A percentile compares a stretch with the other conserved stretches of the same genome.
These are phyloP conservation scores for Plantago elongata DNA, from an alignment of 257 asterid genomes.

Conservation along the genomic window DNA sequence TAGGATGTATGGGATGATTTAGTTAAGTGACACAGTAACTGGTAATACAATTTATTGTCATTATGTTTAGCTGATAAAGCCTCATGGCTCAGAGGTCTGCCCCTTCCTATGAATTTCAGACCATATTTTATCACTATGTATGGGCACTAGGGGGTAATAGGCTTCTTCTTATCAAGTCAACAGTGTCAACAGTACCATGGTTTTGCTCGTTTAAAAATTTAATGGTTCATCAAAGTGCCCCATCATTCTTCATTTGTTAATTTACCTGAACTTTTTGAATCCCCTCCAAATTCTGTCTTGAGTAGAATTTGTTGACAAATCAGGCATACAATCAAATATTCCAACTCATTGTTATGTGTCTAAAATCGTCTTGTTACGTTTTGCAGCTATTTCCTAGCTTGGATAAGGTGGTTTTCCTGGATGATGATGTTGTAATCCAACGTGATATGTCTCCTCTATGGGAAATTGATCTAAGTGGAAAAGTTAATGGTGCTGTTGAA, in stretches of 20 bases:
- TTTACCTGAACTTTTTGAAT: background rate
- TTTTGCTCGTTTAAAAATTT: no score
- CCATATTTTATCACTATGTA: no score
- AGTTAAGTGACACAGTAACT: no score
- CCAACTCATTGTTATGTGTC: background rate
- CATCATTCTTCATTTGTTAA: background rate
- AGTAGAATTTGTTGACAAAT: background rate
- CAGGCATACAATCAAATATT: background rate
- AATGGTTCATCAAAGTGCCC: background rate
- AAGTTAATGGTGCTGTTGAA: slow-evolving; percentile 98
- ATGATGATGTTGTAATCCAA: slow-evolving; percentile 93
- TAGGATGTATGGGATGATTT: no score
- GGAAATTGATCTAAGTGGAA: slow-evolving; percentile 80
- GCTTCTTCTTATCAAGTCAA: no score
- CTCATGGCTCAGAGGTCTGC: no score
- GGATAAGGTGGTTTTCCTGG: slow-evolving; percentile 94
- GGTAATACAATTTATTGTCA: no score
- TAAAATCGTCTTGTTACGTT: slow-evolving; percentile 14
- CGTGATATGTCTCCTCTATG: slow-evolving; percentile 88
- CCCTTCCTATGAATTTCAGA: no score
- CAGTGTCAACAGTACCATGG: no score
- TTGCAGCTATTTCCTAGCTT: slow-evolving; percentile 96
- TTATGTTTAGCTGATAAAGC: no score
- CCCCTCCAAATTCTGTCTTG: background rate
- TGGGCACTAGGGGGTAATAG: no score